phyloP scores from a whole-genome alignment of 163 green algal genomes.

The Scenedesmus sp. region DNA sequence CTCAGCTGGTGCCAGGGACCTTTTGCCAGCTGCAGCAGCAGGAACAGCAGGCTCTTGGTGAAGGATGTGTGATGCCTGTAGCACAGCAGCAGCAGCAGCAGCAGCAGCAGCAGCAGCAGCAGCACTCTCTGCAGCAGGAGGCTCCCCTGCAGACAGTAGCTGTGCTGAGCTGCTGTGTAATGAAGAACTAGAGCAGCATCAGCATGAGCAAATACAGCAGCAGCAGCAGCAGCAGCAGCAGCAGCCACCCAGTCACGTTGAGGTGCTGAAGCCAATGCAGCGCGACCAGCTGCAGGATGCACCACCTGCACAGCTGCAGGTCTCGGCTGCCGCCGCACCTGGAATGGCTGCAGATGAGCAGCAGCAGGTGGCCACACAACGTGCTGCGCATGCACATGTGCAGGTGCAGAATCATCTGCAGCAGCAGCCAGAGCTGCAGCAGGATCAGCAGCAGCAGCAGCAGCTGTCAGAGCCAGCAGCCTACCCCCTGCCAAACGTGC shows the following conservation, averaged over 20 bases:
- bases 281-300: too few species aligned
- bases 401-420: neutral
- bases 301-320: neutral
- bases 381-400: neutral
- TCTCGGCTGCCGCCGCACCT: neutral
- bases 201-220: slow-evolving; percentile 11
- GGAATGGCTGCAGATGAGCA: neutral
- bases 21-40: neutral
- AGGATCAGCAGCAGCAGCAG: neutral
- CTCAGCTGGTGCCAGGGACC: neutral
- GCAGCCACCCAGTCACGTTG: neutral
- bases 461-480: neutral
- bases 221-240: neutral
- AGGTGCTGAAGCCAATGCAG: neutral
- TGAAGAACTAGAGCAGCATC: slow-evolving; percentile 13
- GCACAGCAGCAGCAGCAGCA: neutral
- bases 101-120: neutral
- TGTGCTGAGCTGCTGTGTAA: neutral
- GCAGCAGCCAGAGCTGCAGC: neutral
- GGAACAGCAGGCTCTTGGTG: neutral
- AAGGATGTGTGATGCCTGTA: neutral
- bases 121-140: neutral
- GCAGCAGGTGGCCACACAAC: neutral
- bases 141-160: neutral
- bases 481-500: neutral